Evolutionary conservation across 2,329 filamentous ascomycete genomes (phyloP), one percentile per base, ranked within the genome.

Genomic region (Stromatinia cepivora): DNA sequence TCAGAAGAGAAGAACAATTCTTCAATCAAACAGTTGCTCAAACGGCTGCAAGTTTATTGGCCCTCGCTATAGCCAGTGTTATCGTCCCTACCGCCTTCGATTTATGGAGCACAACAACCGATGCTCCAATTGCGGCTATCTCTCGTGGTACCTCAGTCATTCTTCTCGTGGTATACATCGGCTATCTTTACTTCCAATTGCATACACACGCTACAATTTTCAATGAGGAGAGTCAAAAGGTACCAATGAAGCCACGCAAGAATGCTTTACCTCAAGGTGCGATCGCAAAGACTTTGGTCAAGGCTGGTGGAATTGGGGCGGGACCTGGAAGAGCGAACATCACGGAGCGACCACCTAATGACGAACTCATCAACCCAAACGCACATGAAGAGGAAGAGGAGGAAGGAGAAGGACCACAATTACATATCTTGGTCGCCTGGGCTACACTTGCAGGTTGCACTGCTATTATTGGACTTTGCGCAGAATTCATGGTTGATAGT

Each of bases 11-110:
- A 39, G 91, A 96, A 78, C 94, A 97, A 79, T 90, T 88, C 79
- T 98, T 97, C 86, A 97, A 97, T 82, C 88, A 91, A 46, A 94
- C 92, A 0, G 93, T 97, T 9, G 94, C 94, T 0, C 93, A 97
- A 79, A 97, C 94, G 0, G 92, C 93, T 4, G 89, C 93, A 20
- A 80, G 84, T 36, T 88, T 91, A 15, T 83, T 95, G 34, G 81
- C 93, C 28, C 79, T 90, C 13, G 86, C 90, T 17, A 91, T 96
- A 50, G 90, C 89, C 63, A 90, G 89, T 75, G 84, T 97, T 74
- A 94, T 97, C 73, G 93, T 97, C 36, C 94, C 94, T 0, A 97
- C 93, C 8, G 92, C 94, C 7, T 97, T 97, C 78, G 86, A 92
- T 72, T 81, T 83, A 42, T 88, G 82, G 42, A 82, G 83, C 1